Conservation (phyloP, 139 green algal species). For the Mesotaenium endlicherianum region DNA sequence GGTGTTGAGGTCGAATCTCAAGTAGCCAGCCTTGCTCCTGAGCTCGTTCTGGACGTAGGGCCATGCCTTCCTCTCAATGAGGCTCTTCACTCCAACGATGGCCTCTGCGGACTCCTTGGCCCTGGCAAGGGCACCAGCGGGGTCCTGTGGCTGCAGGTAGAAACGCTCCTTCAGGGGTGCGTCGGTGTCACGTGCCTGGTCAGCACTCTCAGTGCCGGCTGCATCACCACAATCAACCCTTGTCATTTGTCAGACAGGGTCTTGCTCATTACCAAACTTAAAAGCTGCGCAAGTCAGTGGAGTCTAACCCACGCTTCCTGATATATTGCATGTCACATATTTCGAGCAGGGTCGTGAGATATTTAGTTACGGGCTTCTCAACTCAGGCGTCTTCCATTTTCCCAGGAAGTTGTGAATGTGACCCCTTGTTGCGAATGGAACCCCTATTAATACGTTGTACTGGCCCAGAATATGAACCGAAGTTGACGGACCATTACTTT, state of each 20-base stretch:
- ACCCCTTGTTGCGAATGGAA: no score
- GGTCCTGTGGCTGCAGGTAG: conserved; percentile 25
- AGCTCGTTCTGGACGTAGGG: conserved; percentile 52
- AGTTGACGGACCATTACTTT: no score
- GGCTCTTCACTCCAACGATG: conserved; percentile 20
- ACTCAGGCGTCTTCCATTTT: neutral
- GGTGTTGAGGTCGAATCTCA: conserved; percentile 43
- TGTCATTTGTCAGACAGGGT: neutral
- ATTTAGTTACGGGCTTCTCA: neutral
- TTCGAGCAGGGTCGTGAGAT: neutral
- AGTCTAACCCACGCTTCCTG: neutral
- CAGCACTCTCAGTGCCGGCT: conserved; percentile 39
- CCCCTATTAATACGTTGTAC: no score
- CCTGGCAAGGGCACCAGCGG: conserved; percentile 13
- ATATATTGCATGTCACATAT: neutral
- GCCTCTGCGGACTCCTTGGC: conserved; percentile 28
- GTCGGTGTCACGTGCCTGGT: conserved; percentile 49
- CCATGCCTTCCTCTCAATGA: conserved; percentile 49
- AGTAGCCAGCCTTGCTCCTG: conserved; percentile 30
- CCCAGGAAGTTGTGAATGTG: neutral
- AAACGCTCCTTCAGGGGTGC: conserved; percentile 48
- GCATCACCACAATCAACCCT: neutral
- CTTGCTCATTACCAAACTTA: neutral
- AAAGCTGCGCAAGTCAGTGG: neutral
- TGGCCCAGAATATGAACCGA: no score